Percentiles rank a stretch among this genome's conserved stretches.
phyloP scores from a whole-genome alignment of 805 yeast genomes.

The Jamesozyma rosinii region DNA sequence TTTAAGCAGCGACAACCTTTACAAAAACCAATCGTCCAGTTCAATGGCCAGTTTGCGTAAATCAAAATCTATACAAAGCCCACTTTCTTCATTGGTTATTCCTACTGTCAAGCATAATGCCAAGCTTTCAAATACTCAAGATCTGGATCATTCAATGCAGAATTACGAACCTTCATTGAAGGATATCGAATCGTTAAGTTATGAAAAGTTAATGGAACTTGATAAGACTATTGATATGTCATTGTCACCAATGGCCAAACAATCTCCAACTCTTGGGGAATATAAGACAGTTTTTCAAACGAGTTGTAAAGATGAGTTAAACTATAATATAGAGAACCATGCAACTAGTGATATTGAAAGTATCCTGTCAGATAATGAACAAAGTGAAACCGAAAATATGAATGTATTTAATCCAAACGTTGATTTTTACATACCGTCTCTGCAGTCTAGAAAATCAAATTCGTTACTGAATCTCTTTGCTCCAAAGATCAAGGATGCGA shows the following conservation, averaged over 20 bases:
- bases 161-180: constrained; percentile 10
- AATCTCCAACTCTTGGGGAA: neutral
- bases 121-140: neutral
- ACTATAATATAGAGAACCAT: neutral
- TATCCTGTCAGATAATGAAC: constrained; percentile 10
- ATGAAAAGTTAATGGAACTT: constrained; percentile 19
- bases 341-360: constrained; percentile 11
- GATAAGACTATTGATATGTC: constrained; percentile 18
- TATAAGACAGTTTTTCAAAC: constrained; percentile 13
- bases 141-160: neutral
- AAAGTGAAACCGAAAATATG: neutral
- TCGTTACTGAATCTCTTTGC: constrained; percentile 25
- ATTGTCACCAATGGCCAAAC: constrained; percentile 10
- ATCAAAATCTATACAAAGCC: constrained; percentile 2
- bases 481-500: constrained; percentile 13
- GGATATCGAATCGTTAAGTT: constrained; percentile 19
- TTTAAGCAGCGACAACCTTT: neutral
- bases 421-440: constrained; percentile 15
- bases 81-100: constrained; percentile 9
- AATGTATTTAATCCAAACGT: constrained; percentile 14
- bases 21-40: neutral
- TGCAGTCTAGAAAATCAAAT: constrained; percentile 14
- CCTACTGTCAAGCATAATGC: neutral
- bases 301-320: constrained; percentile 8
- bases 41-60: neutral